Evolutionary conservation across 2,329 filamentous ascomycete species (phyloP).

Genomic region (Nemania bipapillata): DNA sequence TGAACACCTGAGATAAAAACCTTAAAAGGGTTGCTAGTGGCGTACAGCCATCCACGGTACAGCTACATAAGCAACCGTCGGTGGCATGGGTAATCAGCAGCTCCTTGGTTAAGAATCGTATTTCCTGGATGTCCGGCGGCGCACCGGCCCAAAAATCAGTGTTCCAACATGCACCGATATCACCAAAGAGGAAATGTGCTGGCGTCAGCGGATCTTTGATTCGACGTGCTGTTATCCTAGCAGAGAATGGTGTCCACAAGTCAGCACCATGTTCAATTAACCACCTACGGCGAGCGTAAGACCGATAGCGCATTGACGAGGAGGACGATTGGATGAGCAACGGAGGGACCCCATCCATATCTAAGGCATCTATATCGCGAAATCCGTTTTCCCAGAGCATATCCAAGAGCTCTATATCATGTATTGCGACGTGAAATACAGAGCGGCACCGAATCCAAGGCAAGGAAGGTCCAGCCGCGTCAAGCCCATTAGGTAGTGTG

Average conservation of each 20-base stretch:
- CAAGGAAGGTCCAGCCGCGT: not conserved
- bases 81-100: not conserved
- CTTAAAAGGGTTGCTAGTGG: not conserved
- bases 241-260: constrained; percentile 7
- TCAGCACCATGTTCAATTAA: constrained; percentile 17
- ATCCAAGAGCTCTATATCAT: not conserved
- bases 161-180: not conserved
- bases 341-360: not conserved
- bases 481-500: not conserved
- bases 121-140: not conserved
- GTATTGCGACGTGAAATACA: not conserved
- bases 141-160: not conserved
- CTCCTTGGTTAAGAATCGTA: not conserved
- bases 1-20: not conserved
- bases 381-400: not conserved
- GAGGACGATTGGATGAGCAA: not conserved
- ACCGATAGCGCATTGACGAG: not conserved
- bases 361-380: not conserved
- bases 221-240: not conserved
- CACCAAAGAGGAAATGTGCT: constrained; percentile 13
- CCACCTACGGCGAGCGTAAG: not conserved
- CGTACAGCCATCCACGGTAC: not conserved
- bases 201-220: constrained; percentile 4
- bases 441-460: not conserved
- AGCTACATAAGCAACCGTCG: constrained; percentile 5